Conservation (phyloP, 495 filamentous ascomycete genomes). For the Tuber magnatum region DNA sequence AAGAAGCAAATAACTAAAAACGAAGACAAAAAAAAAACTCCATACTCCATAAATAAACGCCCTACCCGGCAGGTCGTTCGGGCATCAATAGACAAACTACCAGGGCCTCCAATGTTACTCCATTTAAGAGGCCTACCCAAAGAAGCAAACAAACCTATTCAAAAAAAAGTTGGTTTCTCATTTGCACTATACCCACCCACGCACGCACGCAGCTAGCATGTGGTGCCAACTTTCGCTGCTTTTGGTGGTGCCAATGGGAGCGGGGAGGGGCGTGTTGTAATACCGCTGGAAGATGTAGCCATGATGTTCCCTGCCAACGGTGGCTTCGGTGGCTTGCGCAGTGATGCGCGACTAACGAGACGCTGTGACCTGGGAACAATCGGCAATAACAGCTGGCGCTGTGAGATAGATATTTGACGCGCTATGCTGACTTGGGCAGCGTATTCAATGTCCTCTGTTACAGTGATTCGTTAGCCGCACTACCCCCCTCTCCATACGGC, state of each 20-base stretch:
- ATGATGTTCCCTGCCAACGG: neutral
- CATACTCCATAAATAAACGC: neutral
- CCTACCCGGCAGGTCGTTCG: neutral
- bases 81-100: neutral
- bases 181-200: neutral
- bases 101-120: neutral
- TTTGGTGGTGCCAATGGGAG: neutral
- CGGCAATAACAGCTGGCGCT: constrained; percentile 34
- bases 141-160: neutral
- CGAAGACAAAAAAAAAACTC: neutral
- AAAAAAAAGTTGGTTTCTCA: neutral
- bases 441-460: constrained; percentile 31
- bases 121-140: neutral
- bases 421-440: constrained; percentile 38
- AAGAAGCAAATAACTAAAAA: neutral
- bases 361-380: constrained; percentile 35
- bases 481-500: neutral
- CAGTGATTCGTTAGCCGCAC: constrained; percentile 9
- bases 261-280: neutral
- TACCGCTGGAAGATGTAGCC: neutral
- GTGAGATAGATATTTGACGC: constrained; percentile 36
- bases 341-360: constrained; percentile 28
- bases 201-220: neutral
- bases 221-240: neutral
- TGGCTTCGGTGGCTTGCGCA: constrained; percentile 12